Percentiles rank a stretch among this genome's conserved stretches.
Evolutionary conservation across 768 basidiomycete genomes (phyloP).

Genomic region (Rickenella mellea): DNA sequence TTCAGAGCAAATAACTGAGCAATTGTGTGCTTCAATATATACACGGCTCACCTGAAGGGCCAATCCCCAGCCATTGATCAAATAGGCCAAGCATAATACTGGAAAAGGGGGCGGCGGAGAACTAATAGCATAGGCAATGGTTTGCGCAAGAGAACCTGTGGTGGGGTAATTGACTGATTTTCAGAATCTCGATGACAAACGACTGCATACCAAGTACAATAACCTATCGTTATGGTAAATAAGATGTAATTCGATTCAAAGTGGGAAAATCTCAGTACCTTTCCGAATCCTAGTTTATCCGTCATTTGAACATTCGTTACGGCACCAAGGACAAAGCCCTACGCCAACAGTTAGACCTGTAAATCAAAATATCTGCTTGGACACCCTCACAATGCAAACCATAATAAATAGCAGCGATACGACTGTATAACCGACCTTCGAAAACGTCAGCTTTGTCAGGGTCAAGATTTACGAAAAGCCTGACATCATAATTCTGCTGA

Average conservation of each 20-base stretch:
- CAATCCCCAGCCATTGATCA: conserved; percentile 40
- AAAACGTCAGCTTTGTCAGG: neutral
- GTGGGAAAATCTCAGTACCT: conserved; percentile 14
- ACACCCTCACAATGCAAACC: conserved; percentile 1
- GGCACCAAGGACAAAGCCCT: conserved; percentile 35
- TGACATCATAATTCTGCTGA: conserved; percentile 8
- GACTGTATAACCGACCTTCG: conserved; percentile 8
- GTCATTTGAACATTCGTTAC: conserved; percentile 29
- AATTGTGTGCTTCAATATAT: neutral
- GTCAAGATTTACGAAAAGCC: neutral
- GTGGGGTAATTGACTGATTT: neutral
- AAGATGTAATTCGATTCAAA: neutral
- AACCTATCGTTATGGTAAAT: neutral
- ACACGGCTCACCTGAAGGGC: conserved; percentile 30
- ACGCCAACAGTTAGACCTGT: neutral
- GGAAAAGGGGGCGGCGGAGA: conserved; percentile 56
- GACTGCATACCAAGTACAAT: neutral
- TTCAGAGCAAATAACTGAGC: neutral
- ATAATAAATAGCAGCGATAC: conserved; percentile 11
- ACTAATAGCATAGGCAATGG: conserved; percentile 44
- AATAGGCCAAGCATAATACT: conserved; percentile 40
- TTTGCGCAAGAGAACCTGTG: conserved; percentile 41
- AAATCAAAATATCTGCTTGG: neutral
- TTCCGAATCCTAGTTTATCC: conserved; percentile 32
- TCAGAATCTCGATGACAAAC: neutral